phyloP scores from a whole-genome alignment of 148 eudicot species.

The Chenopodium formosanum region DNA sequence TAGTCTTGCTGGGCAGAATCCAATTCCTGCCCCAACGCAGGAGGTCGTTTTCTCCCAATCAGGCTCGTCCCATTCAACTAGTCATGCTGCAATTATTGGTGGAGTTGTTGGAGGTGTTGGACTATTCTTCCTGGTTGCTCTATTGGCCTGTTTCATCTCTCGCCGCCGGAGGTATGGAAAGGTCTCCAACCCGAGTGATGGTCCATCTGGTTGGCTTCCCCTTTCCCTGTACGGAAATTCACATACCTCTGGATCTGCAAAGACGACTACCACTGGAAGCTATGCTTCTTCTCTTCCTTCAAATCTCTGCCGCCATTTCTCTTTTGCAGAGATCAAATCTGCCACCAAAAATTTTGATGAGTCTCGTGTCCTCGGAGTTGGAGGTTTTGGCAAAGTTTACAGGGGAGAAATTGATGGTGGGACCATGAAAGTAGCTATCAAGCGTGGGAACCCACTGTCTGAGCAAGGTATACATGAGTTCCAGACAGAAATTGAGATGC shows the following conservation, averaged over 20 bases:
- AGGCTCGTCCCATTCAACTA: slow-evolving; percentile 26
- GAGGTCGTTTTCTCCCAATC: slow-evolving; percentile 19
- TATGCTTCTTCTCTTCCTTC: slow-evolving; percentile 81
- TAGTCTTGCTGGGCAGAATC: slow-evolving; percentile 82
- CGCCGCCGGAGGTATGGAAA: slow-evolving; percentile 49
- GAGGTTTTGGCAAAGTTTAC: slow-evolving; percentile 96
- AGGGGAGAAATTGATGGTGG: slow-evolving; percentile 83
- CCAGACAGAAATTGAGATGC: slow-evolving; percentile 97
- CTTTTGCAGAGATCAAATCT: slow-evolving; percentile 79
- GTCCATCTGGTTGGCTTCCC: slow-evolving; percentile 92
- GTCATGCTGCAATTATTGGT: slow-evolving; percentile 49
- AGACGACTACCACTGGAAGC: slow-evolving; percentile 86
- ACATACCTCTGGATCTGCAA: slow-evolving; percentile 75
- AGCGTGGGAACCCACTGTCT: slow-evolving; percentile 83
- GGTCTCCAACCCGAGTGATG: slow-evolving; percentile 71
- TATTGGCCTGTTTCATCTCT: slow-evolving; percentile 49
- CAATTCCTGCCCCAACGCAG: slow-evolving; percentile 59
- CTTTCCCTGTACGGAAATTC: slow-evolving; percentile 88
- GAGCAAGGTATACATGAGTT: slow-evolving; percentile 94
- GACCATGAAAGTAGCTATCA: slow-evolving; percentile 71
- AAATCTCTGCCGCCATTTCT: slow-evolving; percentile 88
- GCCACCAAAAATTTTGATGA: slow-evolving; percentile 96
- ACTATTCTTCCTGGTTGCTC: slow-evolving; percentile 45
- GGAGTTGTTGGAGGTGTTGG: slow-evolving; percentile 75
- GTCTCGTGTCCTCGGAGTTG: slow-evolving; percentile 84